Conservation (phyloP, 352 stramenopile genomes). For the Thraustochytrium sp. region DNA sequence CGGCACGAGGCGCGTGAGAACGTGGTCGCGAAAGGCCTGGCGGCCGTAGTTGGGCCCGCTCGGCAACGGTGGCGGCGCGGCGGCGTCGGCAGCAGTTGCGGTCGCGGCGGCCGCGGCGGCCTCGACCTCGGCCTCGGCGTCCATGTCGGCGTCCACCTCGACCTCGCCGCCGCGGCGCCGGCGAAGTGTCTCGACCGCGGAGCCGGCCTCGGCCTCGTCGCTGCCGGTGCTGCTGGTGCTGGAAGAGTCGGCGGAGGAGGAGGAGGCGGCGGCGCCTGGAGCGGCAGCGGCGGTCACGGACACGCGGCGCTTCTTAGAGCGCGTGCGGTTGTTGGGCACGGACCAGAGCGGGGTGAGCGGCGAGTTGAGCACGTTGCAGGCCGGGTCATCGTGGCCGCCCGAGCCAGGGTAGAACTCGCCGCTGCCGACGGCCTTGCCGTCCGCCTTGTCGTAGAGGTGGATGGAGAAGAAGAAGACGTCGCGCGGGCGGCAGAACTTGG, state of each 20-base stretch:
- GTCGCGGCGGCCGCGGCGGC: neutral
- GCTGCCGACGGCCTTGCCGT: slow-evolving; percentile 39
- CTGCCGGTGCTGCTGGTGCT: too few relatives aligned
- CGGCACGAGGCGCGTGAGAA: slow-evolving; percentile 62
- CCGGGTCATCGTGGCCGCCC: slow-evolving; percentile 62
- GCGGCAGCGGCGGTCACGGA: too few relatives aligned
- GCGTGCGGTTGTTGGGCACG: neutral
- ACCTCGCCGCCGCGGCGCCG: too few relatives aligned
- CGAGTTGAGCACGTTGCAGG: slow-evolving; percentile 73
- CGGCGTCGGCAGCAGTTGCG: neutral
- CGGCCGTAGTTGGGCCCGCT: neutral
- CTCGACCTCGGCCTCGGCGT: neutral
- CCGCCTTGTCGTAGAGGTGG: slow-evolving; percentile 47
- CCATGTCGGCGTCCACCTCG: too few relatives aligned
- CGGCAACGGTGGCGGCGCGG: neutral
- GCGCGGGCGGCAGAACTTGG: slow-evolving; percentile 17
- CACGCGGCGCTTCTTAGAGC: slow-evolving; percentile 6
- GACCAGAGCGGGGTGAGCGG: slow-evolving; percentile 66
- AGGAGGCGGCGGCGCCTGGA: too few relatives aligned
- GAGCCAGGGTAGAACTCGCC: slow-evolving; percentile 68
- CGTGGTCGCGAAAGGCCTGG: slow-evolving; percentile 57
- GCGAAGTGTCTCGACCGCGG: too few relatives aligned
- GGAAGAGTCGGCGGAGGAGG: too few relatives aligned
- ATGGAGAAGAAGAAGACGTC: slow-evolving; percentile 47
- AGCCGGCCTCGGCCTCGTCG: too few relatives aligned